A percentile compares a stretch with the other conserved stretches of the same genome.
Conservation (phyloP, 148 eudicot genomes). For the Pouteria glomerata region DNA sequence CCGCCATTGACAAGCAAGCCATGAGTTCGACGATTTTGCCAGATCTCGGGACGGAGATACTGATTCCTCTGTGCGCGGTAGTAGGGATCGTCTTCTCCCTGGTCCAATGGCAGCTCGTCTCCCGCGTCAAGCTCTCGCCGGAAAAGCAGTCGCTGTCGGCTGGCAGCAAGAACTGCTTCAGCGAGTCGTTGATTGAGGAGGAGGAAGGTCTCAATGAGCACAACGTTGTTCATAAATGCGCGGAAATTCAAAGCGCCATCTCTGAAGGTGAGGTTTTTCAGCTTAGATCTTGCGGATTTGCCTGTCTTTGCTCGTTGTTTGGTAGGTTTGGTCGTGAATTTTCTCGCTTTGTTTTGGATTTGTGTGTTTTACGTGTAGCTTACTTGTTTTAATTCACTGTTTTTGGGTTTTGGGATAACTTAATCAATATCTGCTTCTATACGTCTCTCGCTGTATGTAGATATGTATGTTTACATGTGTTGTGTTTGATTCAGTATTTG, state of each 20-base stretch:
- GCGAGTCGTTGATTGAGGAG: slow-evolving; percentile 71
- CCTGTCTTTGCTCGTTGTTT: neutral
- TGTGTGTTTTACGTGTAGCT: neutral
- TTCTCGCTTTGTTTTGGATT: neutral
- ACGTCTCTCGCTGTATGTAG: neutral
- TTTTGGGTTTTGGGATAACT: neutral
- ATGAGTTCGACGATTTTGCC: slow-evolving; percentile 57
- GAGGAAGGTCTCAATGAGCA: slow-evolving; percentile 74
- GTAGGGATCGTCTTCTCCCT: slow-evolving; percentile 72
- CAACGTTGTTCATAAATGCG: slow-evolving; percentile 59
- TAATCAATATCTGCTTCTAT: neutral
- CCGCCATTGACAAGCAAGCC: neutral
- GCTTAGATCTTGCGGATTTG: slow-evolving; percentile 9
- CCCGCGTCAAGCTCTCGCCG: slow-evolving; percentile 50
- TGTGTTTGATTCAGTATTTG: neutral
- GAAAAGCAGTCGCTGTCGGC: slow-evolving; percentile 8
- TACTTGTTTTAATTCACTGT: neutral
- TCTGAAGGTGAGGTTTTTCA: slow-evolving; percentile 59
- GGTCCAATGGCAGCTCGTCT: slow-evolving; percentile 69
- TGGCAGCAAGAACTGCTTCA: slow-evolving; percentile 32
- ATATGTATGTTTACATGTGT: neutral
- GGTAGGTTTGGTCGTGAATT: neutral
- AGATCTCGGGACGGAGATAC: slow-evolving; percentile 74
- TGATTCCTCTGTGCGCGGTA: slow-evolving; percentile 69
- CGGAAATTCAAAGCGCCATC: slow-evolving; percentile 84